Percentiles rank a stretch among this genome's conserved stretches.
These are phyloP conservation scores for Ganoderma leucocontextum DNA, from an alignment of 1,284 basidiomycete species.

Conservation along the genomic window DNA sequence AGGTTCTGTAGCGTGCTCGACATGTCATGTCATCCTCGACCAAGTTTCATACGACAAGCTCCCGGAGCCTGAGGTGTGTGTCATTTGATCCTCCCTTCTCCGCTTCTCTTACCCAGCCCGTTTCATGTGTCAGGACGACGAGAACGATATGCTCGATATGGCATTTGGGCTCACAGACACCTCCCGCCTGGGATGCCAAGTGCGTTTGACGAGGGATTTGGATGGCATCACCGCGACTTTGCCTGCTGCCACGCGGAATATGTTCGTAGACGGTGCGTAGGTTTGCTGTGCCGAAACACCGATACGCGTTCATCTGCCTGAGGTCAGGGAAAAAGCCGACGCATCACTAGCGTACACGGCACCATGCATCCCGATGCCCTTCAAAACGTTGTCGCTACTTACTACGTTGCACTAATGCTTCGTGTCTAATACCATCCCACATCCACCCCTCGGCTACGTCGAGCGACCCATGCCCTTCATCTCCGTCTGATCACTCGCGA, in stretches of 20 bases:
- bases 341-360: constrained; percentile 48
- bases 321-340: constrained; percentile 54
- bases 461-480: neutral
- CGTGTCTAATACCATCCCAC: neutral
- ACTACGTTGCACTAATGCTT: neutral
- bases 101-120: neutral
- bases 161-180: constrained; percentile 98
- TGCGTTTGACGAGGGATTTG: constrained; percentile 82
- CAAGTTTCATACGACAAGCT: constrained; percentile 86
- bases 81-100: constrained; percentile 7
- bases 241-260: constrained; percentile 94
- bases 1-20: constrained; percentile 96
- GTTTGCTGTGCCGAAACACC: no score
- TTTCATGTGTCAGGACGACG: constrained; percentile 70
- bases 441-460: neutral
- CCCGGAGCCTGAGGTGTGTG: constrained; percentile 77
- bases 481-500: neutral
- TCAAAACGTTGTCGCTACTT: neutral
- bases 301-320: neutral
- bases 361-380: neutral
- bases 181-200: constrained; percentile 85
- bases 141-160: constrained; percentile 98
- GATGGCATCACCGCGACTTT: constrained; percentile 90
- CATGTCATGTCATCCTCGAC: constrained; percentile 94
- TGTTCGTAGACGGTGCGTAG: constrained; percentile 90